phyloP scores from a whole-genome alignment of 208 protist genomes.

The Acanthamoeba comandoni region DNA sequence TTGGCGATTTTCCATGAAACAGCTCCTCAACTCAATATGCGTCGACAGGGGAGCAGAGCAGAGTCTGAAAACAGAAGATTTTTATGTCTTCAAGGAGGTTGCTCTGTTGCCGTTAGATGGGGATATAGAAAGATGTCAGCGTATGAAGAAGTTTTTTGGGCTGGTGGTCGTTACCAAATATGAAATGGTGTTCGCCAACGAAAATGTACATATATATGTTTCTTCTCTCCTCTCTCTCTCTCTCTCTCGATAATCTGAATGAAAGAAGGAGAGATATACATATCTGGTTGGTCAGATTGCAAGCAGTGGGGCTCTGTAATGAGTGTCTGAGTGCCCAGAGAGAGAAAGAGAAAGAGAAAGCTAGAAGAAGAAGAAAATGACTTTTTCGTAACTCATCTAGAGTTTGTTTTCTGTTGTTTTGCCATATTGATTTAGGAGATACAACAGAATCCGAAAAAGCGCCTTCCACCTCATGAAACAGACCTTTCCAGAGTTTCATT shows the following conservation, averaged over 20 bases:
- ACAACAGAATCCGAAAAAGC: slow-evolving; percentile 55
- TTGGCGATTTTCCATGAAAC: not conserved
- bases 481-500: slow-evolving; percentile 56
- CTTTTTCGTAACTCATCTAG: no score
- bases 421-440: slow-evolving; percentile 21
- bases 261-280: no score
- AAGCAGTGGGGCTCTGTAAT: no score
- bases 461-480: slow-evolving; percentile 54
- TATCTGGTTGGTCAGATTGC: no score
- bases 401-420: no score
- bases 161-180: slow-evolving; percentile 68
- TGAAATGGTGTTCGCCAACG: slow-evolving; percentile 67
- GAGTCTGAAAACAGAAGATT: slow-evolving; percentile 42
- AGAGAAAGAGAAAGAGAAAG: no score
- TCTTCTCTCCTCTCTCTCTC: not conserved
- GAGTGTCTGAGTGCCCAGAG: no score
- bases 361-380: no score
- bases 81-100: slow-evolving; percentile 62
- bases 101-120: slow-evolving; percentile 51
- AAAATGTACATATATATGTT: slow-evolving; percentile 11
- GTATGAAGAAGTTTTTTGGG: slow-evolving; percentile 25
- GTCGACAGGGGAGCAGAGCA: slow-evolving; percentile 30
- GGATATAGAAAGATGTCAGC: not conserved
- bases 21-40: slow-evolving; percentile 74
- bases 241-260: not conserved